Conservation (phyloP, 768 basidiomycete species). For the Lactarius psammicola region DNA sequence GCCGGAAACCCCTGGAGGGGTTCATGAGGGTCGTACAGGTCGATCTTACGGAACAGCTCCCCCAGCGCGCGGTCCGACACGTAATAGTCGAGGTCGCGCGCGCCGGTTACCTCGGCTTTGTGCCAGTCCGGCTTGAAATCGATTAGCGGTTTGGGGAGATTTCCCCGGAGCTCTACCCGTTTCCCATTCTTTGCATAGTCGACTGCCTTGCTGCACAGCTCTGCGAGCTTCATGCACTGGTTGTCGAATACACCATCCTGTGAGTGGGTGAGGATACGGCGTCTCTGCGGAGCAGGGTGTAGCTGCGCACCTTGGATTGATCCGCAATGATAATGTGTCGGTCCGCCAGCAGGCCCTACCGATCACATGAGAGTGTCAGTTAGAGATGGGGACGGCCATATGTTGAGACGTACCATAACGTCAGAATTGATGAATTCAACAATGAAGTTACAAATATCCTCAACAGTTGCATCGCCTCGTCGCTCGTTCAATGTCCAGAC, state of each 20-base stretch:
- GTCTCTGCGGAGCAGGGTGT: not conserved
- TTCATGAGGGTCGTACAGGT: constrained; percentile 41
- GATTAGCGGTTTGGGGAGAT: constrained; percentile 56
- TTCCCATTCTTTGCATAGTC: constrained; percentile 80
- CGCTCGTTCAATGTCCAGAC: constrained; percentile 26
- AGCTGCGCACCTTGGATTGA: constrained; percentile 56
- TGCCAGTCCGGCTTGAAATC: constrained; percentile 80
- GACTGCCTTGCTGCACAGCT: constrained; percentile 66
- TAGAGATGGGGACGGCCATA: not conserved
- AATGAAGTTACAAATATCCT: constrained; percentile 77
- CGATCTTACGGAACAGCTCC: constrained; percentile 62
- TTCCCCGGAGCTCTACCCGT: constrained; percentile 49
- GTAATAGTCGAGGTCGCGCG: constrained; percentile 66
- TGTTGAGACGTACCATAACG: constrained; percentile 53
- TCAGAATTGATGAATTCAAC: constrained; percentile 83
- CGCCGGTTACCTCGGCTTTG: constrained; percentile 40
- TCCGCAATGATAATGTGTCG: constrained; percentile 71
- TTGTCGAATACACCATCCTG: constrained; percentile 62
- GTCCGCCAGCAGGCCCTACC: constrained; percentile 65
- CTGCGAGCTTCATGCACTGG: constrained; percentile 56
- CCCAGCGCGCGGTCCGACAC: constrained; percentile 69
- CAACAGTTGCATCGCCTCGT: constrained; percentile 49
- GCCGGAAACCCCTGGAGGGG: constrained; percentile 12
- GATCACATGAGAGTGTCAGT: not conserved
- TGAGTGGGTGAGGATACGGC: constrained; percentile 3